Evolutionary conservation across 305 asterid genomes (phyloP).

Genomic region (Fraxinus sp.): DNA sequence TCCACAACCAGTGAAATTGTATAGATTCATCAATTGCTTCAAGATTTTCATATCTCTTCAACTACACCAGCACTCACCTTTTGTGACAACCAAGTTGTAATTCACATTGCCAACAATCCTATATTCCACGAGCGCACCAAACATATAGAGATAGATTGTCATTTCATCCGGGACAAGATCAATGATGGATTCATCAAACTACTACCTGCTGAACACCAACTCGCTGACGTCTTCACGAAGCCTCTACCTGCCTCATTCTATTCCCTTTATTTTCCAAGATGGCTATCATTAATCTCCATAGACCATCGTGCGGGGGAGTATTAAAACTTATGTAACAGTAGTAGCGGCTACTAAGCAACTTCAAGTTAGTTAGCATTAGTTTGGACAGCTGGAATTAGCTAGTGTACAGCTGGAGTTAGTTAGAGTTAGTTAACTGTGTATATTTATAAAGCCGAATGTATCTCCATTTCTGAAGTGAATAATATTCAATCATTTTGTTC

Average conservation of each 20-base stretch:
- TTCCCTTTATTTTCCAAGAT: neutral
- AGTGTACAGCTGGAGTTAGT: neutral
- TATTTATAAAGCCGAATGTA: neutral
- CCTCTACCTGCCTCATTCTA: neutral
- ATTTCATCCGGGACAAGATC: neutral
- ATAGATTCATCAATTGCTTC: neutral
- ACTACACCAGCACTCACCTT: neutral
- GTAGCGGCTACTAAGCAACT: neutral
- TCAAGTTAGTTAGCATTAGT: neutral
- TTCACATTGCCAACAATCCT: neutral
- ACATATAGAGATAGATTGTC: neutral
- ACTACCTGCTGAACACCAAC: neutral
- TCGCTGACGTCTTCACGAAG: neutral
- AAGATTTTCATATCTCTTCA: neutral
- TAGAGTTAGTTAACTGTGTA: neutral
- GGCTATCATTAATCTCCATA: neutral
- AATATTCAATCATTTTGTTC: too few relatives aligned
- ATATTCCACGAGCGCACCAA: neutral
- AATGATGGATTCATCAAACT: neutral
- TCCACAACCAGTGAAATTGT: neutral
- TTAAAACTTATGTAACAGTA: neutral
- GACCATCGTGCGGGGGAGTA: neutral
- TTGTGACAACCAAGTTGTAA: neutral
- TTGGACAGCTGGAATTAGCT: neutral
- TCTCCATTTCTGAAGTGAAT: neutral